Evolutionary conservation across 2,329 filamentous ascomycete species (phyloP), one percentile per base, ranked within the genome.

Genomic region (Alternaria consortialis): DNA sequence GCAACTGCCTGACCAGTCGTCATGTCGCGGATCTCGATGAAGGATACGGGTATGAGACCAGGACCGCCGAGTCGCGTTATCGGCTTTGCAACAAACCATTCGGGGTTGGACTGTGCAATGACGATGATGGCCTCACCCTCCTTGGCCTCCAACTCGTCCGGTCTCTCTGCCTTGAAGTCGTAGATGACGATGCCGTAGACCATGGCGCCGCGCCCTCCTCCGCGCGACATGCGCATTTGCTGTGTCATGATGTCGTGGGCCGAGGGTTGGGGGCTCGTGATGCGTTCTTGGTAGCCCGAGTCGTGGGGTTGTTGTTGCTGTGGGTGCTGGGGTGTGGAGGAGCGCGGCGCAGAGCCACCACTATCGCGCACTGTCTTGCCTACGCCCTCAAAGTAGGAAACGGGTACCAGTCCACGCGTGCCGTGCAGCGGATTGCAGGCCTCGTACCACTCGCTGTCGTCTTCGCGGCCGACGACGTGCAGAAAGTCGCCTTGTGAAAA

Each of bases 81-180:
- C n/a, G 95, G 95, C 81, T 99, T 99, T 52, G 95, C 95, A 63
- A 99, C 94, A 75, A 98, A 98, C 95, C 95, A 99, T 80, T 99
- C 95, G 5, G 94, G 93, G 74, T 98, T 98, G 7, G 94, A 98
- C 79, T 98, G 95, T 44, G 95, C 95, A 76, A 98, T 98, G 56
- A 99, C 94, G 67, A 99, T 97, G 74, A 99, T 97, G 54, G 94
- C 92, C 80, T 99, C 95, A 59, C 94, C 94, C 47, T 93, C 91
- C 79, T 97, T 96, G 50, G 95, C 95, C 69, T 97, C 94, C 60
- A 99, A 82, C 81, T 99, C 95, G 78, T 99, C 95, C n/a, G 93
- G 91, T 58, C 94, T 85, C 80, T 98, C 94, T 0, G 95, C 95
- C 69, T 92, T 88, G 80, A 99, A 99, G 80, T 98, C 93, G 79